Conservation (phyloP, 306 rosid species). For the Ormosia emarginata region DNA sequence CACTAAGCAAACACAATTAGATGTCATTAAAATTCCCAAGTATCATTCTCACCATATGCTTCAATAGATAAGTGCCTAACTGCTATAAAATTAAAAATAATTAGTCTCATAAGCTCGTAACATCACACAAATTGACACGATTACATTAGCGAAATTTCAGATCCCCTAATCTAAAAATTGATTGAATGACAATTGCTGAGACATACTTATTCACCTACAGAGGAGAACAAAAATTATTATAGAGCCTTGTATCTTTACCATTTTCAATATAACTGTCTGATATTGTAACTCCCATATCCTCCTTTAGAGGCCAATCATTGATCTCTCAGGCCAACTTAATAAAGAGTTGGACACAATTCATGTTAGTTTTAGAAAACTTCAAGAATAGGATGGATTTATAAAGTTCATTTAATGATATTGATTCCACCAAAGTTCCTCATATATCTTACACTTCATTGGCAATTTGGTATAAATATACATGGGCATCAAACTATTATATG, state of each 20-base stretch:
- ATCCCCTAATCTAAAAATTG: neutral
- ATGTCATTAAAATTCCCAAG: conserved; percentile 8
- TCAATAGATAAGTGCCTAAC: conserved; percentile 12
- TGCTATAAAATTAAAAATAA: conserved; percentile 3
- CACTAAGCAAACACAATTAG: conserved; percentile 7
- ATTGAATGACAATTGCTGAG: neutral
- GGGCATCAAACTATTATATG: neutral
- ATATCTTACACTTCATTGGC: neutral
- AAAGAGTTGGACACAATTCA: neutral
- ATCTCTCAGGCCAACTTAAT: neutral
- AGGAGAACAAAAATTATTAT: conserved; percentile 6
- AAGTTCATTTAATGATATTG: neutral
- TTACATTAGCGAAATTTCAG: neutral
- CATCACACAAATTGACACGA: neutral
- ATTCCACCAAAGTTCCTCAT: neutral
- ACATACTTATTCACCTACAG: neutral
- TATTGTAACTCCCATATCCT: neutral
- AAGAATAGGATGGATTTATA: neutral
- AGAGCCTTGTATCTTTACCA: neutral
- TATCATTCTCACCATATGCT: neutral
- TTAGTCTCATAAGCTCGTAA: neutral
- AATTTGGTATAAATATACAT: neutral
- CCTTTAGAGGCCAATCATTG: neutral
- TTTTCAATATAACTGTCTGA: neutral
- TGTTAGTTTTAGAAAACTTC: neutral